Conservation (phyloP, 139 green algal genomes). For the Picochlorum sp. region DNA sequence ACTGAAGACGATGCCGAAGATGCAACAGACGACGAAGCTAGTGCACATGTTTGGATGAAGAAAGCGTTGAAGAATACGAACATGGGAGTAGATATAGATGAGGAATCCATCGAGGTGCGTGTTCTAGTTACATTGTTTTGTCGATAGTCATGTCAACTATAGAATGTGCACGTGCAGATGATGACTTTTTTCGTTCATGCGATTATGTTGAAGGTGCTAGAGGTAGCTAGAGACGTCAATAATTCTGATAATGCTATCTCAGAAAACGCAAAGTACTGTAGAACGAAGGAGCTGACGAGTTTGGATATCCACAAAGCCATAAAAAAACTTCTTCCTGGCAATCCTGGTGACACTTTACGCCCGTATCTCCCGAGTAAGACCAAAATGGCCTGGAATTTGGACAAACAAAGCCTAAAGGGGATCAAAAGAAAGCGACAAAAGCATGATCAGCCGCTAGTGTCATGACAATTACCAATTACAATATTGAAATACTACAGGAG, state of each 20-base stretch:
- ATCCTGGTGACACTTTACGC: conserved; percentile 6
- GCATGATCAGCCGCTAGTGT: background rate
- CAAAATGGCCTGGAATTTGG: conserved; percentile 26
- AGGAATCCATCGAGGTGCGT: background rate
- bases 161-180: too few relatives aligned
- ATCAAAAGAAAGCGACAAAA: conserved; percentile 19
- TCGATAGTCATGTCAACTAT: too few relatives aligned
- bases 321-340: conserved; percentile 18
- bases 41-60: background rate
- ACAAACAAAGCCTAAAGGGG: conserved; percentile 28
- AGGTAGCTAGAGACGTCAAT: conserved; percentile 14
- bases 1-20: too few relatives aligned
- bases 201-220: conserved; percentile 8
- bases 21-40: too few relatives aligned
- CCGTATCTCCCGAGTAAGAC: conserved; percentile 17
- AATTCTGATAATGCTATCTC: background rate
- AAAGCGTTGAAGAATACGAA: background rate
- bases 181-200: conserved; percentile 6
- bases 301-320: conserved; percentile 24
- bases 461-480: conserved; percentile 8
- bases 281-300: conserved; percentile 7
- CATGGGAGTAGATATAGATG: background rate
- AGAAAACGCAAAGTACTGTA: background rate
- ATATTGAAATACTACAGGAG: conserved; percentile 4
- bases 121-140: too few relatives aligned